Evolutionary conservation across 2,329 filamentous ascomycete genomes (phyloP).

Genomic region (Trichoderma cornu-damae): DNA sequence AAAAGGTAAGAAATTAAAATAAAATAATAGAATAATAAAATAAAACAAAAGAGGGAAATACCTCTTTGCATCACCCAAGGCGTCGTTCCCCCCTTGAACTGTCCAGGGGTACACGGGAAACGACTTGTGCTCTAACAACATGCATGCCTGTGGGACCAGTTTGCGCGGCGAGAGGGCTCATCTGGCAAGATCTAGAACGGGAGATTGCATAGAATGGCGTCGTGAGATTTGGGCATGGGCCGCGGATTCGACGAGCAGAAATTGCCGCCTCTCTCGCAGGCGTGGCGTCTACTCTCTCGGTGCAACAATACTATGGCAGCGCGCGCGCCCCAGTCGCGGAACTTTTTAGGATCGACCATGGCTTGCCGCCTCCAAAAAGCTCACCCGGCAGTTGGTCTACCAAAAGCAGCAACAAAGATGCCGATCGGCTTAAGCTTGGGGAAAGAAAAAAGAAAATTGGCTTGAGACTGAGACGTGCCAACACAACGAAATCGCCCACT

Average conservation of each 20-base stretch:
- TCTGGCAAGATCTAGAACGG: background rate
- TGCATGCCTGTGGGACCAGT: slow-evolving; percentile 39
- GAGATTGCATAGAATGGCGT: background rate
- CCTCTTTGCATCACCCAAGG: too few species aligned
- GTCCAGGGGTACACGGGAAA: too few species aligned
- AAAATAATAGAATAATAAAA: too few species aligned
- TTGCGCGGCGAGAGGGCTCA: background rate
- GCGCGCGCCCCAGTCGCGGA: too few species aligned
- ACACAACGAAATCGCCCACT: too few species aligned
- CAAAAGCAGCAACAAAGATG: background rate
- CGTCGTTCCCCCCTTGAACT: too few species aligned
- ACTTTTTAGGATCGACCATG: too few species aligned
- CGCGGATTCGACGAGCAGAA: background rate
- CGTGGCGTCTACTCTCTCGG: background rate
- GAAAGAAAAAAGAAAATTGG: too few species aligned
- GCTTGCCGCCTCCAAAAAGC: background rate
- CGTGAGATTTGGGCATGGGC: background rate
- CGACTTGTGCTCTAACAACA: slow-evolving; percentile 38
- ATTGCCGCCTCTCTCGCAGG: too few species aligned
- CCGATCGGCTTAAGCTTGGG: background rate
- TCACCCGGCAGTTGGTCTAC: background rate
- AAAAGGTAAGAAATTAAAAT: too few species aligned
- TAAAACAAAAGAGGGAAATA: too few species aligned
- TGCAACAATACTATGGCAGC: background rate
- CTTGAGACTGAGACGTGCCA: too few species aligned